These are phyloP conservation scores for Kalaharituber pfeilii DNA, from an alignment of 2,329 filamentous ascomycete species.

Conservation along the genomic window DNA sequence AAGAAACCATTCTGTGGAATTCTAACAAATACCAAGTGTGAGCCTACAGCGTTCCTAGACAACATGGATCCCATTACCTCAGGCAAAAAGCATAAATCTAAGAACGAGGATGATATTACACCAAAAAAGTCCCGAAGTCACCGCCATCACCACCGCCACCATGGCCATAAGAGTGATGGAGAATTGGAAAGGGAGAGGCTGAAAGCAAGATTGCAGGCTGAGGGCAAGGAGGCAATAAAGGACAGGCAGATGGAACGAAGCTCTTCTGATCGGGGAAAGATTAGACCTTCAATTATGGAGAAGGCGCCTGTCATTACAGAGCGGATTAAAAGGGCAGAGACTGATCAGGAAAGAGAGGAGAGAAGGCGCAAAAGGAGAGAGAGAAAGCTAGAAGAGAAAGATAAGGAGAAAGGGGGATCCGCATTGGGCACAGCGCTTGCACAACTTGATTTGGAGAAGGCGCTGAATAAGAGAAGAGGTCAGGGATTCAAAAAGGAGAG, in stretches of 20 bases:
- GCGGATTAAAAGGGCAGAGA: slow-evolving; percentile 10
- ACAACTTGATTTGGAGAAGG: slow-evolving; percentile 7
- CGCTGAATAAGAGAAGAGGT: slow-evolving; percentile 3
- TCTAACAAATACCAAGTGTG: neutral
- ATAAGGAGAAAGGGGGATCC: slow-evolving; percentile 8
- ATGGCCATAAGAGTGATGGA: slow-evolving; percentile 22
- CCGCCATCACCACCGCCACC: neutral
- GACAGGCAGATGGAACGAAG: neutral
- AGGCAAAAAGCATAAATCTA: neutral
- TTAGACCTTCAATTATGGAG: slow-evolving; percentile 2
- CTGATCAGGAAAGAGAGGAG: slow-evolving; percentile 9
- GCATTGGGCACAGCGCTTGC: slow-evolving; percentile 6
- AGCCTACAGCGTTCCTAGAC: neutral
- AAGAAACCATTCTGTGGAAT: neutral
- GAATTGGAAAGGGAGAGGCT: slow-evolving; percentile 18
- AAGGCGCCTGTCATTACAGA: slow-evolving; percentile 7
- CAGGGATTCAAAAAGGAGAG: slow-evolving; percentile 4
- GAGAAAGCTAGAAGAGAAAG: slow-evolving; percentile 5
- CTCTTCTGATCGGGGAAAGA: neutral
- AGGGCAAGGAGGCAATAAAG: slow-evolving; percentile 9
- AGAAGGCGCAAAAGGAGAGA: slow-evolving; percentile 10
- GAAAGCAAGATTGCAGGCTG: slow-evolving; percentile 11
- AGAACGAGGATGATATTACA: neutral
- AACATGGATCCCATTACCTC: neutral
- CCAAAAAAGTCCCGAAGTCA: slow-evolving; percentile 1